Base-by-base conservation (phyloP, 176 grass and related monocot species). In the Triticum urartu region DNA sequence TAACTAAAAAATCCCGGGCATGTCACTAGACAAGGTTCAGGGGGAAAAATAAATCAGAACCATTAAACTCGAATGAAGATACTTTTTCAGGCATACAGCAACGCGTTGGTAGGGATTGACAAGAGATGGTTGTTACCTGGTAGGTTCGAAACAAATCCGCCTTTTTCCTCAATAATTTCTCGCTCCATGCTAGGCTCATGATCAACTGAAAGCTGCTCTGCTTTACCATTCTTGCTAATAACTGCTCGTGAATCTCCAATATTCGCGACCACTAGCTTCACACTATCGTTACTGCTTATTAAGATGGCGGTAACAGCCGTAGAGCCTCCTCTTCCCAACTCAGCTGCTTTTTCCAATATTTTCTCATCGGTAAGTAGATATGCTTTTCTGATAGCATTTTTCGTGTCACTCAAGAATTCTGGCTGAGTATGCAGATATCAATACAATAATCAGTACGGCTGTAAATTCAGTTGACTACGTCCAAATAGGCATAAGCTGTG, bases 241-340 rank as follows among this genome's bases (percentile, higher is more conserved):
- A 98, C 96, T 12, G 96, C 96, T 33, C 96, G 87, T 63, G 96
- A 98, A 90, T 98, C 96, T 73, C 96, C 96, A 80, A 98, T 81
- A 92, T 98, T 98, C 11, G 93, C 96, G 21, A 95, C 93, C 10
- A 98, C 90, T 64, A 98, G 83, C 64, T 94, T 88, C 36, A 89
- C 84, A 32, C 84, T 89, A 64, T 91, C 84, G 22, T 88, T 86
- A 17, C 78, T 85, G 33, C 82, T 52, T 83, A 98, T 95, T 89
- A 98, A 87, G 74, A 98, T 98, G 45, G 93, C 92, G 6, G 96
- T 98, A 77, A 98, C 96, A 63, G 96, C 93, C 52, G 96, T 98
- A 54, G 96, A 98, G 77, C 96, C 96, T 71, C 96, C 96, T 89
- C 88, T 90, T 85, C 96, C 96, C 76, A 98, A 87, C 84, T 94